Evolutionary conservation across 345 rosid genomes (phyloP).

Genomic region (Eucalyptus leucophloia): DNA sequence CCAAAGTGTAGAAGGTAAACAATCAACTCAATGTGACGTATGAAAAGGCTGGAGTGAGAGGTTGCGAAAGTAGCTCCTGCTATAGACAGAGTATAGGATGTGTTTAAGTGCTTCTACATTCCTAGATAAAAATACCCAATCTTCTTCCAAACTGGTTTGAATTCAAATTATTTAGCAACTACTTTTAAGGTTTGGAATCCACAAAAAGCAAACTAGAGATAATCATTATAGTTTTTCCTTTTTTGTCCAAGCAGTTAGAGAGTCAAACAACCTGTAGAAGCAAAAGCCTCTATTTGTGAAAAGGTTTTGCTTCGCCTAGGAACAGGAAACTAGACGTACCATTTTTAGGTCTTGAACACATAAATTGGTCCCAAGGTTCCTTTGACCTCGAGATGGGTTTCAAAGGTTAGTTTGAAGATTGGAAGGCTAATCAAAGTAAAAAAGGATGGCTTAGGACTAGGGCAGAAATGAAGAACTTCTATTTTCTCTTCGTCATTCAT

Average conservation of each 20-base stretch:
- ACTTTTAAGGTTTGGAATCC: not conserved
- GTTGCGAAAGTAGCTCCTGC: not conserved
- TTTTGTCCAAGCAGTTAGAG: not conserved
- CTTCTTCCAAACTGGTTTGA: not conserved
- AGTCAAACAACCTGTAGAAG: not conserved
- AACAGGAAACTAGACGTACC: not conserved
- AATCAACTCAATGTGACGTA: not conserved
- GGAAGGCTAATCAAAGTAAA: not conserved
- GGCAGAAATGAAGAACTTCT: not conserved
- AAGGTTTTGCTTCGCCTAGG: not conserved
- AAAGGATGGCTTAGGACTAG: not conserved
- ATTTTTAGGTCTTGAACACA: not conserved
- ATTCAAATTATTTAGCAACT: not conserved
- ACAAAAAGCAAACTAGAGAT: not conserved
- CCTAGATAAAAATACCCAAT: not conserved
- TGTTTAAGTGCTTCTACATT: not conserved
- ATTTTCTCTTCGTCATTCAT: not conserved
- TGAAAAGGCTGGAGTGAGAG: not conserved
- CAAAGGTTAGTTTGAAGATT: not conserved
- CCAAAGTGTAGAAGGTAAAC: not conserved
- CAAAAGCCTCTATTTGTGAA: not conserved
- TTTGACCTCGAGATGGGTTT: not conserved
- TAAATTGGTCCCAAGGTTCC: not conserved
- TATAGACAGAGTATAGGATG: not conserved
- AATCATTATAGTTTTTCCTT: not conserved